Conservation (phyloP, 1,139 yeast genomes). For the Sugiyamaella japonica region DNA sequence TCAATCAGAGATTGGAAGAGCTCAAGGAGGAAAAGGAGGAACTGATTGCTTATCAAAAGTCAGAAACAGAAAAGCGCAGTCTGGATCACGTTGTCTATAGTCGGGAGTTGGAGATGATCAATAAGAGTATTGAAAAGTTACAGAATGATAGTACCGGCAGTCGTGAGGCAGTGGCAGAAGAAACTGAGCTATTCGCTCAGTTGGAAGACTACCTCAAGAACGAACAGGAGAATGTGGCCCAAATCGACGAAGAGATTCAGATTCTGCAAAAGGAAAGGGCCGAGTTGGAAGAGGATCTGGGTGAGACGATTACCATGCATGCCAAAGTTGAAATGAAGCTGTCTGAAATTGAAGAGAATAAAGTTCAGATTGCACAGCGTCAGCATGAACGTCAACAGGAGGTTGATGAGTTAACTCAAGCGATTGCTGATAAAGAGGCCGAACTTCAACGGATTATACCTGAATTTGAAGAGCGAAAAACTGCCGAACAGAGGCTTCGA, state of each 20-base stretch:
- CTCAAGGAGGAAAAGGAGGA: conserved; percentile 81
- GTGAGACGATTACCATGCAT: conserved; percentile 41
- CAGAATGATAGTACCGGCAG: conserved; percentile 10
- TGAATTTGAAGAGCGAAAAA: conserved; percentile 6
- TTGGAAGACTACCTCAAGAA: conserved; percentile 52
- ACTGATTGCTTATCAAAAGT: conserved; percentile 63
- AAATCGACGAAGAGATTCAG: conserved; percentile 43
- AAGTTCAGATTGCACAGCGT: conserved; percentile 20
- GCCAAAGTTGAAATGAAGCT: conserved; percentile 41
- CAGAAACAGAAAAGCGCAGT: conserved; percentile 68
- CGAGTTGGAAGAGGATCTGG: conserved; percentile 51
- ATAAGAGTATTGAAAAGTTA: conserved; percentile 15
- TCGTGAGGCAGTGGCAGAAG: conserved; percentile 6
- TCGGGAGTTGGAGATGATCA: conserved; percentile 55
- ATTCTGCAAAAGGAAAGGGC: conserved; percentile 46
- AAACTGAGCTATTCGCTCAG: conserved; percentile 39
- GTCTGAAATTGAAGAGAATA: conserved; percentile 30
- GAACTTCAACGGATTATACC: conserved; percentile 22
- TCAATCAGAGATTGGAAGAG: conserved; percentile 71
- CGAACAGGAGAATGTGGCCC: conserved; percentile 50
- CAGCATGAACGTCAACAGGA: conserved; percentile 22
- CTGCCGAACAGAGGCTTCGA: conserved; percentile 12
- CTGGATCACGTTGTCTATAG: conserved; percentile 76
- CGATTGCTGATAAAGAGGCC: conserved; percentile 30
- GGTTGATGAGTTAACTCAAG: conserved; percentile 16